These are phyloP conservation scores for Russula sp. DNA, from an alignment of 768 basidiomycete species.

Conservation along the genomic window DNA sequence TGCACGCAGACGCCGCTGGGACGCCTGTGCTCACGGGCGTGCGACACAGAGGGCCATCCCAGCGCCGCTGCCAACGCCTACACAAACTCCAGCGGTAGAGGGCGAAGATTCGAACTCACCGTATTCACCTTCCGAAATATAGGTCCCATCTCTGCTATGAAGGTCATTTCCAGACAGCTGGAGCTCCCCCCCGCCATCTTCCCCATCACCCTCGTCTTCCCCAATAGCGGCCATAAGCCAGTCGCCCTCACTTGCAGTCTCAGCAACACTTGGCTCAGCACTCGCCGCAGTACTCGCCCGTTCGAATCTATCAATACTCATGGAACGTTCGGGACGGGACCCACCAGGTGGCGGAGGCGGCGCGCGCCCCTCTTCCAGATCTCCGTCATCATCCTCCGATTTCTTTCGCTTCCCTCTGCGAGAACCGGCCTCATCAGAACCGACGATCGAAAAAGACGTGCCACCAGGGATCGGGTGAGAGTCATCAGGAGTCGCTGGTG, in stretches of 20 bases:
- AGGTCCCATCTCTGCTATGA: slow-evolving; percentile 16
- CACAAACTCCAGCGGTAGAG: slow-evolving; percentile 32
- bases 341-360: slow-evolving; percentile 60
- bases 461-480: slow-evolving; percentile 68
- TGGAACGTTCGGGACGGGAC: slow-evolving; percentile 38
- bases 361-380: slow-evolving; percentile 67
- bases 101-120: slow-evolving; percentile 36
- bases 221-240: slow-evolving; percentile 89
- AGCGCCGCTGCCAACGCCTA: slow-evolving; percentile 35
- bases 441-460: slow-evolving; percentile 43
- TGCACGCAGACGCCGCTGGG: slow-evolving; percentile 33
- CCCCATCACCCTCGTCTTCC: slow-evolving; percentile 59
- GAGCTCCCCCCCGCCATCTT: slow-evolving; percentile 34
- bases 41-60: slow-evolving; percentile 33
- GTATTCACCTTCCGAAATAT: slow-evolving; percentile 25
- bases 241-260: slow-evolving; percentile 68
- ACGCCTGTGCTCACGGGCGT: slow-evolving; percentile 27
- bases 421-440: slow-evolving; percentile 47
- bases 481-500: slow-evolving; percentile 80
- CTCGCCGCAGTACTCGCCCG: slow-evolving; percentile 66
- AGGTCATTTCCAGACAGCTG: slow-evolving; percentile 19
- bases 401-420: slow-evolving; percentile 87
- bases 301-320: slow-evolving; percentile 55
- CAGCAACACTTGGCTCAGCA: slow-evolving; percentile 62
- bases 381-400: slow-evolving; percentile 83